These are phyloP conservation scores for Blastocystis sp. DNA, from an alignment of 352 stramenopile genomes.

Conservation along the genomic window DNA sequence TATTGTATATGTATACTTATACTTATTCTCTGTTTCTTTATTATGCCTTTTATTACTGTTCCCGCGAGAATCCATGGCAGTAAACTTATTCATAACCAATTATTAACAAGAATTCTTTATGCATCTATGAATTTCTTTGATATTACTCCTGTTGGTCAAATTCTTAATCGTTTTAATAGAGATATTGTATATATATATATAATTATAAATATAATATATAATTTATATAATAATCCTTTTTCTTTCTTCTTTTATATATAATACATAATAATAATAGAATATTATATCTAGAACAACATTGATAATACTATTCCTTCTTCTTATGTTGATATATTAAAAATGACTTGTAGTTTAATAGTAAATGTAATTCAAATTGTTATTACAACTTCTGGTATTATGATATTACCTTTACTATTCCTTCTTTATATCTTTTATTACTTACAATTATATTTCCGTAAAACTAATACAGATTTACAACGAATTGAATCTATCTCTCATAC, in stretches of 20 bases:
- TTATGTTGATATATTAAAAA: constrained; percentile 8
- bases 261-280: too few relatives aligned
- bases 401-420: constrained; percentile 5
- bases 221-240: too few relatives aligned
- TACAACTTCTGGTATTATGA: constrained; percentile 23
- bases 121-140: constrained; percentile 64
- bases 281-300: constrained; percentile 55
- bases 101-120: constrained; percentile 52
- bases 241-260: too few relatives aligned
- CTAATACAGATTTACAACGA: constrained; percentile 53
- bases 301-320: constrained; percentile 14
- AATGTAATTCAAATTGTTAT: background rate
- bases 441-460: constrained; percentile 52
- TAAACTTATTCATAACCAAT: constrained; percentile 46
- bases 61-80: background rate
- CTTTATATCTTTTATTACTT: constrained; percentile 53
- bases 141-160: constrained; percentile 54
- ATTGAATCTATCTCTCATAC: constrained; percentile 50
- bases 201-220: too few relatives aligned
- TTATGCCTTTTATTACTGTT: background rate
- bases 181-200: background rate
- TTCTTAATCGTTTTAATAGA: constrained; percentile 53
- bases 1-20: too few relatives aligned
- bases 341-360: background rate
- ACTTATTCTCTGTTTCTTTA: too few relatives aligned